Conservation (phyloP, 768 basidiomycete genomes). For the Infundibulicybe gibba region DNA sequence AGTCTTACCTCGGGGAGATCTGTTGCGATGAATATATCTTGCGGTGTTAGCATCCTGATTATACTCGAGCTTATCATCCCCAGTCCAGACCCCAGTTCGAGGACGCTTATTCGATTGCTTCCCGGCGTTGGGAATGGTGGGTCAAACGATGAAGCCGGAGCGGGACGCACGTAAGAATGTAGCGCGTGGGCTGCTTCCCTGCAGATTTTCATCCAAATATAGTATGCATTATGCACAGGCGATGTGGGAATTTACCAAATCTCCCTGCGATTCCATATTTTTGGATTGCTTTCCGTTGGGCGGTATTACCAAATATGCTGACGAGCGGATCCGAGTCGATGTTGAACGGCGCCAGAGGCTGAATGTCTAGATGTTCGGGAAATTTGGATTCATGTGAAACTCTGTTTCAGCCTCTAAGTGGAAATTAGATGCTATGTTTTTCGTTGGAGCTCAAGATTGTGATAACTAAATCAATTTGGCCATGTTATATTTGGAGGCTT, state of each 20-base stretch:
- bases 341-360: slow-evolving; percentile 18
- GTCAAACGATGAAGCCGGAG: slow-evolving; percentile 41
- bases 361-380: slow-evolving; percentile 30
- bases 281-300: slow-evolving; percentile 58
- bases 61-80: slow-evolving; percentile 53
- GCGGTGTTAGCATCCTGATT: slow-evolving; percentile 27
- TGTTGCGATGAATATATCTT: slow-evolving; percentile 54
- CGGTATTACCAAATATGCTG: slow-evolving; percentile 22
- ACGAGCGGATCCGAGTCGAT: slow-evolving; percentile 6
- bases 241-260: slow-evolving; percentile 54
- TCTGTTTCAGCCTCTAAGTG: no score
- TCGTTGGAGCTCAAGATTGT: no score
- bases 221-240: neutral
- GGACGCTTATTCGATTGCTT: slow-evolving; percentile 11
- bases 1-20: slow-evolving; percentile 71
- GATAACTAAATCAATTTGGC: no score
- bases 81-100: slow-evolving; percentile 83
- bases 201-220: neutral
- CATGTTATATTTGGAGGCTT: no score
- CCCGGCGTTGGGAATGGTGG: slow-evolving; percentile 37
- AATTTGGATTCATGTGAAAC: slow-evolving; percentile 26
- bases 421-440: no score
- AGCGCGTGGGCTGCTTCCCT: slow-evolving; percentile 78
- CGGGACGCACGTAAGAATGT: slow-evolving; percentile 47
- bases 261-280: slow-evolving; percentile 81